phyloP scores from a whole-genome alignment of 148 eudicot genomes.

The Nepenthes gracilis region DNA sequence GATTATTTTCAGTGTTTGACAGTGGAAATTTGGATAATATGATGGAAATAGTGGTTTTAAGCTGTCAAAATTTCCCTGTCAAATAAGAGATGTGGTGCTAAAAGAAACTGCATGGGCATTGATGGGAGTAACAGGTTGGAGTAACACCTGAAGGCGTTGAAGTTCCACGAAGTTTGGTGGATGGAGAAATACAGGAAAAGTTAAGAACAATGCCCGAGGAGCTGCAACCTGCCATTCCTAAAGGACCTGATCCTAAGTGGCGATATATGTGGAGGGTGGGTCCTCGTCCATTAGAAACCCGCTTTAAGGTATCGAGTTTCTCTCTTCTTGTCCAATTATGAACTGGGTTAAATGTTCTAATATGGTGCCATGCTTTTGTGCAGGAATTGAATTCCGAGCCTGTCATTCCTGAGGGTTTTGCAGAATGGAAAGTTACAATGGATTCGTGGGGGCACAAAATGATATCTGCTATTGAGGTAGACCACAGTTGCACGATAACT shows the following conservation, averaged over 20 bases:
- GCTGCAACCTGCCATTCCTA: slow-evolving; percentile 51
- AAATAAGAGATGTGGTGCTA: no score
- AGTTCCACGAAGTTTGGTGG: slow-evolving; percentile 94
- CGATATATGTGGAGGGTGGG: slow-evolving; percentile 99
- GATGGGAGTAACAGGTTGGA: slow-evolving; percentile 54
- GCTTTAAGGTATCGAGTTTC: slow-evolving; percentile 39
- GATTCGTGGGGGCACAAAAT: slow-evolving; percentile 88
- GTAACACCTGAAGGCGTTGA: slow-evolving; percentile 99
- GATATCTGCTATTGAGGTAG: slow-evolving; percentile 77
- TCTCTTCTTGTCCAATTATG: neutral
- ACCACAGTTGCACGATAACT: neutral
- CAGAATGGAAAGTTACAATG: slow-evolving; percentile 95
- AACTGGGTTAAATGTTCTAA: neutral
- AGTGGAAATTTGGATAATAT: neutral
- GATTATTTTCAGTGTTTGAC: neutral
- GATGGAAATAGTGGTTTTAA: no score
- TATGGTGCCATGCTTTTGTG: slow-evolving; percentile 3
- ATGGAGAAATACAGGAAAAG: slow-evolving; percentile 64
- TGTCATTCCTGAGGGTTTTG: slow-evolving; percentile 85
- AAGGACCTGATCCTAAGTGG: slow-evolving; percentile 98
- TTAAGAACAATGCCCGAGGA: slow-evolving; percentile 54
- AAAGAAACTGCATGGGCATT: neutral
- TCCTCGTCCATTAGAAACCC: slow-evolving; percentile 69
- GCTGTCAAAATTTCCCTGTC: no score
- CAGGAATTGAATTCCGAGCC: slow-evolving; percentile 94